Conservation (phyloP, 345 rosid genomes). For the Euclidium syriacum region DNA sequence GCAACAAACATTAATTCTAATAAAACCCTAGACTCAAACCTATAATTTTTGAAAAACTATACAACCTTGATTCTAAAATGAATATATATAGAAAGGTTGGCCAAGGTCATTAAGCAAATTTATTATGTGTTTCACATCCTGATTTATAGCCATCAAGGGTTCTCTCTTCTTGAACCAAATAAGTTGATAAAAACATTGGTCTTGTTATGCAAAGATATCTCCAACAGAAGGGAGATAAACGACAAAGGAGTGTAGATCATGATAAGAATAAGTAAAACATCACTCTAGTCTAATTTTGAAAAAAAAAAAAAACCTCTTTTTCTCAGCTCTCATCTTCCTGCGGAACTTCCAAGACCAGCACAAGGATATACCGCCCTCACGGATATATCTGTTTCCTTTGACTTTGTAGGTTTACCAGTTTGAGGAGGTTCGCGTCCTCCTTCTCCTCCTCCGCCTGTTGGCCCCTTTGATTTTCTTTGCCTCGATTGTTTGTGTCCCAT, state of each 20-base stretch:
- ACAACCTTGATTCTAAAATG: too few species aligned
- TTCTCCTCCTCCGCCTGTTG: not conserved
- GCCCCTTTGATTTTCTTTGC: constrained; percentile 4
- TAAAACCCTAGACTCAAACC: too few species aligned
- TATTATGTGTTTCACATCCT: constrained; percentile 17
- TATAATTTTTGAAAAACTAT: too few species aligned
- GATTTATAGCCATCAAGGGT: constrained; percentile 11
- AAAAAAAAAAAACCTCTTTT: not conserved
- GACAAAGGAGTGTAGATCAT: constrained; percentile 7
- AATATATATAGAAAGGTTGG: too few species aligned
- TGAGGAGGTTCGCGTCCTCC: constrained; percentile 13
- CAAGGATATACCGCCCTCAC: constrained; percentile 14
- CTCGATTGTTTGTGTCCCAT: constrained; percentile 1
- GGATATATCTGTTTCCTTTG: constrained; percentile 15
- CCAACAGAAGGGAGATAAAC: constrained; percentile 2
- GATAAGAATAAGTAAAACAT: constrained; percentile 14
- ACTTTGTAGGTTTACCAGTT: not conserved
- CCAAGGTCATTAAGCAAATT: too few species aligned
- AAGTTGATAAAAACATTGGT: constrained; percentile 9
- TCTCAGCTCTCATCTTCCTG: constrained; percentile 16
- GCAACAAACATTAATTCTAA: too few species aligned
- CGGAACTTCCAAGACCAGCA: constrained; percentile 27
- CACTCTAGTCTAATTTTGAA: constrained; percentile 20
- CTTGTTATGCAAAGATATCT: constrained; percentile 12
- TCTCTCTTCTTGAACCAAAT: constrained; percentile 2